Evolutionary conservation across 495 filamentous ascomycete genomes (phyloP), one percentile per base, ranked within the genome.

Genomic region (Pseudomonodictys pantanalensis): DNA sequence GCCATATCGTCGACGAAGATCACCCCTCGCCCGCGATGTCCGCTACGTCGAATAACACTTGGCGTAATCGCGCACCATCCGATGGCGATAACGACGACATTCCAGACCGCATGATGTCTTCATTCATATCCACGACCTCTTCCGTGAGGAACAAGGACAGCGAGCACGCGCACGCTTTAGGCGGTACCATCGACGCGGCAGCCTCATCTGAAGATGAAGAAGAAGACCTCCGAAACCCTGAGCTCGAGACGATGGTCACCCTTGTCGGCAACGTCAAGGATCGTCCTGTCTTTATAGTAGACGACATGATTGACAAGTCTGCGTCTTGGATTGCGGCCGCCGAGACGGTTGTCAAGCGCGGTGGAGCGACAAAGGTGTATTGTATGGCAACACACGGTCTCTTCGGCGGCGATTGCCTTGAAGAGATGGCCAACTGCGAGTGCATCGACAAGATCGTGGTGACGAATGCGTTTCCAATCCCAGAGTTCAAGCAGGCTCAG

Each of bases 231-330:
- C 80, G 82, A 56, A 82, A 88, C 61, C 82, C 83, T 15, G 86
- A 86, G 57, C 76, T 90, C 33, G 93, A 98, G 72, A 88, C 89
- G 71, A 97, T 91, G 77, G 92, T 97, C 66, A 98, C 93, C 1
- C 78, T 98, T 49, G 95, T 98, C 29, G 93, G 93, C 57, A 89
- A 97, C 62, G 93, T 98, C 51, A 84, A 83, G 64, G 84, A 87
- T 71, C 83, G 86, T 52, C 83, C 89, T 1, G 93, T 97, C 33
- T 86, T 98, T 72, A 88, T 98, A 58, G 87, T 98, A 46, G 93
- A 98, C 76, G 93, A 98, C 73, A 96, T 98, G 89, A 97, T 98
- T 65, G 93, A 98, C 76, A 96, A 95, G 72, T 84, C 90, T 25
- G 90, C 89, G 20, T 95, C 90, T 18, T 98, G 93, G 93, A 93